phyloP scores from a whole-genome alignment of 2,329 filamentous ascomycete genomes.

The Shiraia sp. region DNA sequence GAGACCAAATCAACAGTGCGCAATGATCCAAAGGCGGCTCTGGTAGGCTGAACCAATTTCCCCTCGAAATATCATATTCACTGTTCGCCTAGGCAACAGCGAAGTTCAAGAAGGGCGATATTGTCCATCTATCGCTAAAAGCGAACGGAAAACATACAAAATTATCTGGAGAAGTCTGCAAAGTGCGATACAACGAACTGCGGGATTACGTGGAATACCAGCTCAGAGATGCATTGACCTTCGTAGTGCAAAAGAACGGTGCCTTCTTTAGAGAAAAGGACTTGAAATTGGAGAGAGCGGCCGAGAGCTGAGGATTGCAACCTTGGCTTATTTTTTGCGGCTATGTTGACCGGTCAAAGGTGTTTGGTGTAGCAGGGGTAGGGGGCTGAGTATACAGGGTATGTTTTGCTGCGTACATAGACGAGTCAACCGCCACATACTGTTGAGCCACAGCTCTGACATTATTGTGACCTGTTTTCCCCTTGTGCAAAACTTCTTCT shows the following conservation, averaged over 20 bases:
- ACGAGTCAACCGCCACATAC: constrained; percentile 28
- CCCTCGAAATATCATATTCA: constrained; percentile 1
- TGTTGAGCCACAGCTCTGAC: constrained; percentile 29
- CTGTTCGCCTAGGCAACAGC: constrained; percentile 20
- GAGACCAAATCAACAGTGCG: constrained; percentile 29
- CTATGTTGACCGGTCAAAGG: constrained; percentile 28
- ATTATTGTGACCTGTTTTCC: constrained; percentile 14
- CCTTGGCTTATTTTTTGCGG: constrained; percentile 18
- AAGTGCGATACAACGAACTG: constrained; percentile 8
- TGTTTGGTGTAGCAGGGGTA: constrained; percentile 19
- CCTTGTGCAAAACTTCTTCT: constrained; percentile 7
- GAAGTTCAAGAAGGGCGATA: constrained; percentile 24
- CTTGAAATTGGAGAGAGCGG: constrained; percentile 18
- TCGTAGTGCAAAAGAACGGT: constrained; percentile 22
- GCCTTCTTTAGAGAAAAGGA: constrained; percentile 36
- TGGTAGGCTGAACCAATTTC: constrained; percentile 13
- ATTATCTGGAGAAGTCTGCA: constrained; percentile 25
- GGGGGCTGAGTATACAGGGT: constrained; percentile 17
- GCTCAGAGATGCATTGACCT: constrained; percentile 18
- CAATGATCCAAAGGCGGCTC: constrained; percentile 16
- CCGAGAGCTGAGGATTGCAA: constrained; percentile 19
- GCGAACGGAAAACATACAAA: constrained; percentile 22
- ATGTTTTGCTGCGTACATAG: constrained; percentile 25
- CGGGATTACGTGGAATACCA: constrained; percentile 35
- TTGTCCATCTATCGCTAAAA: constrained; percentile 33